These are phyloP conservation scores for Globisporangium spinosum DNA, from an alignment of 352 stramenopile species.

Conservation along the genomic window DNA sequence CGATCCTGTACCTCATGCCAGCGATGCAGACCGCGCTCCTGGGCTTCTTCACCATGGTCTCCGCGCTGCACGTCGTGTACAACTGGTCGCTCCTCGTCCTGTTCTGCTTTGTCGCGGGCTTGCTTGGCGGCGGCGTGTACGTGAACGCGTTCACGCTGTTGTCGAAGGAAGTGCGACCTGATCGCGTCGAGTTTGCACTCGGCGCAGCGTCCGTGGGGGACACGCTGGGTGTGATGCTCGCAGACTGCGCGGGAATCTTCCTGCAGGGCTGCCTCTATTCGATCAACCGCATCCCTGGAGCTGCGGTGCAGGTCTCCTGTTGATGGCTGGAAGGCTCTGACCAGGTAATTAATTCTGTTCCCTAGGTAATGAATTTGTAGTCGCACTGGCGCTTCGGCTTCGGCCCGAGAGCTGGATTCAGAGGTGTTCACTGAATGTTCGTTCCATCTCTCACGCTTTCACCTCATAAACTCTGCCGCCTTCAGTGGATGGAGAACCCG, in stretches of 20 bases:
- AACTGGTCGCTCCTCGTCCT: slow-evolving; percentile 78
- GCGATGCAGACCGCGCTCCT: slow-evolving; percentile 83
- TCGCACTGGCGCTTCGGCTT: too few relatives aligned
- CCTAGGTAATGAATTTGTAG: too few relatives aligned
- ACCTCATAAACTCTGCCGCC: too few relatives aligned
- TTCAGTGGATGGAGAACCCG: too few relatives aligned
- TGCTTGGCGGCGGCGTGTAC: slow-evolving; percentile 89
- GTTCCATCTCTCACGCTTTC: too few relatives aligned
- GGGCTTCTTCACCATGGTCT: slow-evolving; percentile 83
- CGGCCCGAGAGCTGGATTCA: too few relatives aligned
- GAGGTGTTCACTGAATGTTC: too few relatives aligned
- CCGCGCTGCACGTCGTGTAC: slow-evolving; percentile 81
- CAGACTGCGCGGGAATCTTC: slow-evolving; percentile 85
- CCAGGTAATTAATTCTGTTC: too few relatives aligned
- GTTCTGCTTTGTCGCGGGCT: slow-evolving; percentile 82
- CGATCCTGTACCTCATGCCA: slow-evolving; percentile 88
- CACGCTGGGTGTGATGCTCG: slow-evolving; percentile 87
- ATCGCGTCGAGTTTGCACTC: slow-evolving; percentile 87
- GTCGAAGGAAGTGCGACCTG: slow-evolving; percentile 63
- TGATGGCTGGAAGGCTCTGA: slow-evolving; percentile 16
- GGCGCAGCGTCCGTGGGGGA: slow-evolving; percentile 87
- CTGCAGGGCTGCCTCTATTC: slow-evolving; percentile 92
- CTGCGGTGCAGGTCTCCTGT: slow-evolving; percentile 53
- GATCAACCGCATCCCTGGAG: slow-evolving; percentile 63
- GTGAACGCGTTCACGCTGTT: slow-evolving; percentile 92